Evolutionary conservation across 2,329 filamentous ascomycete genomes (phyloP).

Genomic region (Hirsutella rhossiliensis): DNA sequence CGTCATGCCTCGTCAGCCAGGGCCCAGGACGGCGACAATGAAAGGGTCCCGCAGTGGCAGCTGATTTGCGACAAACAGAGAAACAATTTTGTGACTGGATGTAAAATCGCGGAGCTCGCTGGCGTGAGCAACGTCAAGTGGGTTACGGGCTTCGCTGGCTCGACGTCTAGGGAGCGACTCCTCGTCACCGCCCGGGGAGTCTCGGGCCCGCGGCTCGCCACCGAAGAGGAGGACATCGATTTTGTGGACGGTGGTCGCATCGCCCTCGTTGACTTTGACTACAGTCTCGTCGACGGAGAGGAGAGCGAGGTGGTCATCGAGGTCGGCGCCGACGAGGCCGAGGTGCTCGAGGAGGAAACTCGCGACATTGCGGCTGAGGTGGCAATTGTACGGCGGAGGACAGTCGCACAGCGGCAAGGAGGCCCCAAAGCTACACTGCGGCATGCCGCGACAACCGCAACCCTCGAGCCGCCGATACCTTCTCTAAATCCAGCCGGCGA

Average conservation of each 20-base stretch:
- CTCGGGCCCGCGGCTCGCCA: conserved; percentile 39
- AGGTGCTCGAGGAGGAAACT: conserved; percentile 59
- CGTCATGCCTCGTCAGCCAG: conserved; percentile 17
- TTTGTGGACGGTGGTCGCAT: conserved; percentile 71
- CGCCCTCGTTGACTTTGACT: conserved; percentile 62
- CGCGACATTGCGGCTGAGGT: conserved; percentile 68
- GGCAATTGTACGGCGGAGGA: conserved; percentile 64
- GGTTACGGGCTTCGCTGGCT: conserved; percentile 45
- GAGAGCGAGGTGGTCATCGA: conserved; percentile 55
- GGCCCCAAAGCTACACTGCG: conserved; percentile 35
- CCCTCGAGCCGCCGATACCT: conserved; percentile 14
- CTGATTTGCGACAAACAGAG: conserved; percentile 54
- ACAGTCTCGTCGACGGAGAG: conserved; percentile 41
- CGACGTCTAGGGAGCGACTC: conserved; percentile 41
- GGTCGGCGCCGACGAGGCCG: conserved; percentile 57
- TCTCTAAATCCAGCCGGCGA: conserved; percentile 16
- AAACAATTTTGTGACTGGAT: conserved; percentile 59
- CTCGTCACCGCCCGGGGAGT: conserved; percentile 64
- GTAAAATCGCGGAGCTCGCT: conserved; percentile 50
- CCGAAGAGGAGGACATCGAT: conserved; percentile 60
- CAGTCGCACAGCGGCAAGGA: conserved; percentile 50
- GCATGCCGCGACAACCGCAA: conserved; percentile 29
- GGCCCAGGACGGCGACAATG: conserved; percentile 15
- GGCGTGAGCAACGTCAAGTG: conserved; percentile 60
- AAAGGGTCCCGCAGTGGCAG: conserved; percentile 53